Percentiles rank a stretch among this genome's conserved stretches.
Evolutionary conservation across 1,139 yeast species (phyloP).

Genomic region (Yamadazyma buinensis): DNA sequence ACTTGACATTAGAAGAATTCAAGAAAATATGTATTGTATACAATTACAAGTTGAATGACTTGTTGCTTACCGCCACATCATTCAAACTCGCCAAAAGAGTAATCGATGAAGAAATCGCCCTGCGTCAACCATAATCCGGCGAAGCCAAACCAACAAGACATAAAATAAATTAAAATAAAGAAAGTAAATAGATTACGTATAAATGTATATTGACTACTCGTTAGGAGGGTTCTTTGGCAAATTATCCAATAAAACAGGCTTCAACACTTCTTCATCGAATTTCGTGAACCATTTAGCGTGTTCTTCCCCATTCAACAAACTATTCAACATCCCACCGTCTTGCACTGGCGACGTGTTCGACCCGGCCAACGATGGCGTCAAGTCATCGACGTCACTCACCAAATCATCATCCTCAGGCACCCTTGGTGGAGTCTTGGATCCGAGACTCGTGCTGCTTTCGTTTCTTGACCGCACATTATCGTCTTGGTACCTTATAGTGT

Average conservation of each 20-base stretch:
- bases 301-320: slow-evolving; percentile 59
- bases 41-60: slow-evolving; percentile 59
- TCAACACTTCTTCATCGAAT: slow-evolving; percentile 92
- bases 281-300: slow-evolving; percentile 89
- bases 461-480: slow-evolving; percentile 23
- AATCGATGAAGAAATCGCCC: slow-evolving; percentile 58
- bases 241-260: slow-evolving; percentile 85
- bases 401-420: slow-evolving; percentile 27
- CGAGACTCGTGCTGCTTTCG: slow-evolving; percentile 25
- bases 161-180: neutral
- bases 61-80: slow-evolving; percentile 57
- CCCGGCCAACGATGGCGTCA: slow-evolving; percentile 18
- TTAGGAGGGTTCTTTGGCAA: slow-evolving; percentile 24
- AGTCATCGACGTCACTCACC: slow-evolving; percentile 39
- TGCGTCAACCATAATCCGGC: too few species aligned
- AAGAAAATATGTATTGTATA: slow-evolving; percentile 61
- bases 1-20: slow-evolving; percentile 59
- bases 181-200: neutral
- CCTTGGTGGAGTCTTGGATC: slow-evolving; percentile 11
- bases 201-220: too few species aligned
- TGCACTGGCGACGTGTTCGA: neutral
- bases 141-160: neutral
- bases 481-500: slow-evolving; percentile 11
- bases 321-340: slow-evolving; percentile 33
- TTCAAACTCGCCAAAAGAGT: slow-evolving; percentile 70